Evolutionary conservation across 805 yeast species (phyloP).

Genomic region (Candida morakotiae): DNA sequence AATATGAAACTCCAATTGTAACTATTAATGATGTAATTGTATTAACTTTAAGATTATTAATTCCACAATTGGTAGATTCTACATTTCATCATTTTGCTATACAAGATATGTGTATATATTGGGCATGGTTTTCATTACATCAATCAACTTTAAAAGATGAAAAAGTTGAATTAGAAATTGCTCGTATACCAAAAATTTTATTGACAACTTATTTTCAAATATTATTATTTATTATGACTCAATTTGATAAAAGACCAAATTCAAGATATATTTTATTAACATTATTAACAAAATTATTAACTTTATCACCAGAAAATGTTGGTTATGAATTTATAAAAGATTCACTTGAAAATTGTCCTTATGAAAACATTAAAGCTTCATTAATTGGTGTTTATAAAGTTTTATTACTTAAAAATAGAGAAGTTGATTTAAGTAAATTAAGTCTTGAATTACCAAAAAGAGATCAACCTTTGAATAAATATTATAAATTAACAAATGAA

Average conservation of each 20-base stretch:
- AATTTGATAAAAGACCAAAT: constrained; percentile 18
- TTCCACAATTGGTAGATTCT: constrained; percentile 33
- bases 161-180: constrained; percentile 24
- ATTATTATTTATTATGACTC: constrained; percentile 18
- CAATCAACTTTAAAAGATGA: constrained; percentile 10
- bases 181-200: constrained; percentile 25
- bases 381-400: constrained; percentile 68
- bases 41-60: constrained; percentile 22
- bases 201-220: constrained; percentile 28
- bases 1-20: constrained; percentile 12
- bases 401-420: constrained; percentile 41
- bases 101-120: constrained; percentile 28
- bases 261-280: constrained; percentile 49
- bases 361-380: constrained; percentile 54
- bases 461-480: constrained; percentile 21
- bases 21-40: constrained; percentile 19
- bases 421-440: constrained; percentile 4
- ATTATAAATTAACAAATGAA: constrained; percentile 38
- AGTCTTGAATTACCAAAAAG: constrained; percentile 31
- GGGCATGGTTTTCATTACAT: constrained; percentile 37
- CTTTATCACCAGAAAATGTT: constrained; percentile 50
- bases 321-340: constrained; percentile 61
- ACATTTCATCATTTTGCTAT: constrained; percentile 17
- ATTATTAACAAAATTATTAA: constrained; percentile 59
- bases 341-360: constrained; percentile 64